Evolutionary conservation across 2,329 filamentous ascomycete genomes (phyloP), one percentile per base, ranked within the genome.

Genomic region (Aulographum hederae): DNA sequence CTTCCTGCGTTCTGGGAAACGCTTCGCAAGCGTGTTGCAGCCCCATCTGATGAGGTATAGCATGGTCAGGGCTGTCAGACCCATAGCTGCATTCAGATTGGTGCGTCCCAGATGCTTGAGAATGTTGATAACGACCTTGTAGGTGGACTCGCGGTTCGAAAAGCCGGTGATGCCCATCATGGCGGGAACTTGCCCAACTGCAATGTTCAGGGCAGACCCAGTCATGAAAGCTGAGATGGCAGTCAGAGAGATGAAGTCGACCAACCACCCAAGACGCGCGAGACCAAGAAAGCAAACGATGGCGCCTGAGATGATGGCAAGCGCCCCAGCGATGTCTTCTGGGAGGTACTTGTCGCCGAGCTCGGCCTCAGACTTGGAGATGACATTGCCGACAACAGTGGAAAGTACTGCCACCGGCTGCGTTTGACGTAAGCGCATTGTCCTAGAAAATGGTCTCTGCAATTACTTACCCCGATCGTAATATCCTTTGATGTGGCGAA

Each of bases 401-500:
- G 86, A 95, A 63, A 94, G 78, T 41, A 95, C 89, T 20, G 86
- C 89, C 28, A 94, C 89, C 14, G 85, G 85, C 75, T 82, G 39
- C 15, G n/a, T n/a, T 26, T 17, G 3, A 17, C 16, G 16, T 28
- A 15, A 26, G 13, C 5, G 10, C 11, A 19, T 26, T 17, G n/a
- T n/a, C 28, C 25, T 30, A 28, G 18, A n/a, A n/a, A 17, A 29
- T 11, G 14, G 34, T 15, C 3, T 19, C 40, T 1, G 44, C 49
- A 33, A 8, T 25, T 2, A 65, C 73, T 56, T 63, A 80, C 77
- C 12, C 85, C 85, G 34, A 94, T 94, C 11, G 86, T 93, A 44
- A 95, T 94, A 51, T 95, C 86, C 51, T 94, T 94, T 2, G 85
- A 94, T 0, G 86, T 95, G 10, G 85, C 86, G 48, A 94, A 94